These are phyloP conservation scores for Hippophae tibetana DNA, from an alignment of 306 rosid species.

Conservation along the genomic window DNA sequence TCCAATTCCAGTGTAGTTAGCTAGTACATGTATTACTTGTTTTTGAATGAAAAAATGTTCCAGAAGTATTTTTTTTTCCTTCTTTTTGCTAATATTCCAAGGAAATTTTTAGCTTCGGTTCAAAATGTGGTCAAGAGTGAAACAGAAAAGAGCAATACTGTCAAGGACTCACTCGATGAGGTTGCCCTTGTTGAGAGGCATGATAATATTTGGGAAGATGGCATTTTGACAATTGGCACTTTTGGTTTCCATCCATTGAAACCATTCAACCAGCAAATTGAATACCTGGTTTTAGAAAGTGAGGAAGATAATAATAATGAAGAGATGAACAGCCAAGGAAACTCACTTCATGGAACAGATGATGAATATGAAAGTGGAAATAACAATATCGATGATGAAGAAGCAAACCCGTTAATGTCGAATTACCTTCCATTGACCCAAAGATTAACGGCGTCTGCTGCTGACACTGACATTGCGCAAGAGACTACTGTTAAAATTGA, in stretches of 20 bases:
- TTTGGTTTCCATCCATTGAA: constrained; percentile 66
- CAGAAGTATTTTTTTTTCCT: not conserved
- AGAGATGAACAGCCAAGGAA: constrained; percentile 2
- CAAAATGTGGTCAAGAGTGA: constrained; percentile 46
- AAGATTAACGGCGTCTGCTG: constrained; percentile 21
- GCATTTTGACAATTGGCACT: constrained; percentile 86
- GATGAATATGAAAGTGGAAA: constrained; percentile 22
- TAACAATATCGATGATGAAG: constrained; percentile 46
- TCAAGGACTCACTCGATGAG: constrained; percentile 52
- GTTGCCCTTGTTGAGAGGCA: constrained; percentile 48
- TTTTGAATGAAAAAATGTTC: too few relatives aligned
- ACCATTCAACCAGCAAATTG: constrained; percentile 34
- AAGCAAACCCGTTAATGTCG: constrained; percentile 73
- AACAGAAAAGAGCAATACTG: constrained; percentile 17
- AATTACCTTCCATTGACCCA: constrained; percentile 28
- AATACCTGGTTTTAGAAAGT: constrained; percentile 44
- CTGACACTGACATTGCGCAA: constrained; percentile 28
- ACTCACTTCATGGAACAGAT: constrained; percentile 1
- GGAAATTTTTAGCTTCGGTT: constrained; percentile 39
- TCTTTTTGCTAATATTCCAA: not conserved
- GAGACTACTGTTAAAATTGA: constrained; percentile 26
- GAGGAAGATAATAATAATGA: constrained; percentile 27
- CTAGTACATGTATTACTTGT: too few relatives aligned
- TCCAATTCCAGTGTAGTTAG: too few relatives aligned
- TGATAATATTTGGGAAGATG: constrained; percentile 64